These are phyloP conservation scores for Hyphodiscus hymeniophilus DNA, from an alignment of 495 filamentous ascomycete genomes.

Conservation along the genomic window DNA sequence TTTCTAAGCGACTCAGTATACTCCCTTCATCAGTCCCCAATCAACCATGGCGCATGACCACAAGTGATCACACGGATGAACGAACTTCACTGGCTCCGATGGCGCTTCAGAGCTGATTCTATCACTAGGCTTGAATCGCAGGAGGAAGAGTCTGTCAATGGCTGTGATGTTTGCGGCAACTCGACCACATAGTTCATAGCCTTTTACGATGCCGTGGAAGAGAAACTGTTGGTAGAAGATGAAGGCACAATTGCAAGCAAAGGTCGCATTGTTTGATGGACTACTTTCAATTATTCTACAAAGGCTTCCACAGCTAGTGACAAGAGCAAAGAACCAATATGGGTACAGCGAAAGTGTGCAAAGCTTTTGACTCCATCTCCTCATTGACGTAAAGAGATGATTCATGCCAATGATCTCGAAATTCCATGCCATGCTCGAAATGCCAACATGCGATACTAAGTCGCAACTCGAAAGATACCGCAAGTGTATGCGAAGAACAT, in stretches of 20 bases:
- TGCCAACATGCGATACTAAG: conserved; percentile 10
- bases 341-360: conserved; percentile 15
- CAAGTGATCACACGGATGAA: too few relatives aligned
- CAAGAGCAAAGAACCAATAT: conserved; percentile 15
- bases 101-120: too few relatives aligned
- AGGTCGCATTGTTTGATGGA: not conserved
- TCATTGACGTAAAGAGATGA: conserved; percentile 16
- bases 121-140: too few relatives aligned
- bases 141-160: too few relatives aligned
- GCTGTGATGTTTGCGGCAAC: too few relatives aligned
- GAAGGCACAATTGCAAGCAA: not conserved
- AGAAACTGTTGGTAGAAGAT: too few relatives aligned
- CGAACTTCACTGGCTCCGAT: too few relatives aligned
- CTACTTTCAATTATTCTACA: conserved; percentile 18
- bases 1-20: too few relatives aligned
- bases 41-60: too few relatives aligned
- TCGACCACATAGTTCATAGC: too few relatives aligned
- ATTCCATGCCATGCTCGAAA: conserved; percentile 21
- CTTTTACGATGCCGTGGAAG: too few relatives aligned
- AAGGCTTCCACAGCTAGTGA: conserved; percentile 11
- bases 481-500: conserved; percentile 18
- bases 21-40: too few relatives aligned
- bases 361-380: conserved; percentile 17
- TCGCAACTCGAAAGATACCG: conserved; percentile 22
- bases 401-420: conserved; percentile 18